A percentile compares a stretch with the other conserved stretches of the same genome.
phyloP scores from a whole-genome alignment of 1,139 yeast species.

The Kluyveromyces marxianus region DNA sequence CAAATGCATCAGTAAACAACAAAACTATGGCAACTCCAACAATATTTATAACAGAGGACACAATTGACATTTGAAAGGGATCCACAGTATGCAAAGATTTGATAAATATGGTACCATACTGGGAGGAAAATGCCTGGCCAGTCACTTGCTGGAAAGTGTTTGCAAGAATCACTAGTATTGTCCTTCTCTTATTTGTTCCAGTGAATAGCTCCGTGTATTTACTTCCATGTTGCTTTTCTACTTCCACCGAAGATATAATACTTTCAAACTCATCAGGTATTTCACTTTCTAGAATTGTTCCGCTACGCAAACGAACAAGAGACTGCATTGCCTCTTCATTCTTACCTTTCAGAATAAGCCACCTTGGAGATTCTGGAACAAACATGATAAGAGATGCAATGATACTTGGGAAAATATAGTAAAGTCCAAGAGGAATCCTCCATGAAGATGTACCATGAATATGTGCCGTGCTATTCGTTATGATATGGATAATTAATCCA shows the following conservation, averaged over 20 bases:
- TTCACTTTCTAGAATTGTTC: conserved; percentile 5
- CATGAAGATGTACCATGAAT: conserved; percentile 2
- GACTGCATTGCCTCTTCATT: conserved; percentile 6
- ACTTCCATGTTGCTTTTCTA: background rate
- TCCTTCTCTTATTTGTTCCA: conserved; percentile 4
- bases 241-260: conserved; percentile 2
- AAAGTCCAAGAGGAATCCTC: conserved; percentile 6
- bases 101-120: conserved; percentile 6
- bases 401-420: conserved; percentile 5
- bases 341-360: conserved; percentile 2
- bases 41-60: conserved; percentile 3
- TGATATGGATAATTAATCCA: conserved; percentile 6
- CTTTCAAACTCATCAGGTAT: conserved; percentile 4
- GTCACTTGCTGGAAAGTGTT: conserved; percentile 7
- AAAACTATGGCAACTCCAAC: conserved; percentile 3
- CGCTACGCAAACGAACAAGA: conserved; percentile 3
- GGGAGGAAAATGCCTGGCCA: conserved; percentile 7
- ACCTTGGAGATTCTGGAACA: conserved; percentile 7
- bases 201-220: conserved; percentile 2
- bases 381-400: conserved; percentile 3
- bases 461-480: conserved; percentile 4
- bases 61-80: conserved; percentile 7
- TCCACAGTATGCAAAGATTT: conserved; percentile 6
- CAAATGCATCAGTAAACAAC: conserved; percentile 3
- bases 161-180: conserved; percentile 4